phyloP scores from a whole-genome alignment of 2,329 filamentous ascomycete genomes.

The Claviceps citrina region DNA sequence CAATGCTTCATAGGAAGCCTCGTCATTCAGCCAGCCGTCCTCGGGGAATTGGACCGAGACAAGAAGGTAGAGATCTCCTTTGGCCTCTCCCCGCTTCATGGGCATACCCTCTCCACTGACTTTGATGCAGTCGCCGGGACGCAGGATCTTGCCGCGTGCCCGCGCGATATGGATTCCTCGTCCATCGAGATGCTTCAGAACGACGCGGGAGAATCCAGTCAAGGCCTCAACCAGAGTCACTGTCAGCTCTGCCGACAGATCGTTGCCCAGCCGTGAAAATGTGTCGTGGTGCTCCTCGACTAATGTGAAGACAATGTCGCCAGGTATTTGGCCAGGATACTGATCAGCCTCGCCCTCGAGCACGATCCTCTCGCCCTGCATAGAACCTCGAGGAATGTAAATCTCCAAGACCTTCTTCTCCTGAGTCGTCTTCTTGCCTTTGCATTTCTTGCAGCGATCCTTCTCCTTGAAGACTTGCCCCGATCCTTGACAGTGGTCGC shows the following conservation, averaged over 20 bases:
- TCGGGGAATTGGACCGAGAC: constrained; percentile 82
- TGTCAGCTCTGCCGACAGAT: constrained; percentile 67
- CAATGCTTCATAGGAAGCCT: constrained; percentile 55
- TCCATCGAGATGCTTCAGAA: constrained; percentile 84
- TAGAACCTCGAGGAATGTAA: constrained; percentile 79
- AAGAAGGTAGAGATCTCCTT: constrained; percentile 74
- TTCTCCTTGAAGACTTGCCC: constrained; percentile 86
- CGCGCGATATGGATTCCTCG: constrained; percentile 73
- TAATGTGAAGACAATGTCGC: constrained; percentile 83
- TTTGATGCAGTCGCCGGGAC: constrained; percentile 73
- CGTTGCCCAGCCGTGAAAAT: constrained; percentile 71
- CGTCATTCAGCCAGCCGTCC: constrained; percentile 63
- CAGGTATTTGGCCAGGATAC: constrained; percentile 71
- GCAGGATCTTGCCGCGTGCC: constrained; percentile 65
- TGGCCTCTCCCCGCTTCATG: constrained; percentile 64
- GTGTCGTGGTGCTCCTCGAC: constrained; percentile 65
- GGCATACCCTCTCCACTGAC: constrained; percentile 90
- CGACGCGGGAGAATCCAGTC: constrained; percentile 76
- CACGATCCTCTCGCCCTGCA: constrained; percentile 77
- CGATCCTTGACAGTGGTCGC: constrained; percentile 70
- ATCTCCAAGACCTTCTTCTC: constrained; percentile 92
- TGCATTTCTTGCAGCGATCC: constrained; percentile 98
- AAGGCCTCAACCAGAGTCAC: constrained; percentile 74
- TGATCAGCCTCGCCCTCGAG: constrained; percentile 92
- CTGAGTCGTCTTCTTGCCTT: constrained; percentile 72